These are phyloP conservation scores for Lomentospora prolificans DNA, from an alignment of 2,329 filamentous ascomycete species.

Conservation along the genomic window DNA sequence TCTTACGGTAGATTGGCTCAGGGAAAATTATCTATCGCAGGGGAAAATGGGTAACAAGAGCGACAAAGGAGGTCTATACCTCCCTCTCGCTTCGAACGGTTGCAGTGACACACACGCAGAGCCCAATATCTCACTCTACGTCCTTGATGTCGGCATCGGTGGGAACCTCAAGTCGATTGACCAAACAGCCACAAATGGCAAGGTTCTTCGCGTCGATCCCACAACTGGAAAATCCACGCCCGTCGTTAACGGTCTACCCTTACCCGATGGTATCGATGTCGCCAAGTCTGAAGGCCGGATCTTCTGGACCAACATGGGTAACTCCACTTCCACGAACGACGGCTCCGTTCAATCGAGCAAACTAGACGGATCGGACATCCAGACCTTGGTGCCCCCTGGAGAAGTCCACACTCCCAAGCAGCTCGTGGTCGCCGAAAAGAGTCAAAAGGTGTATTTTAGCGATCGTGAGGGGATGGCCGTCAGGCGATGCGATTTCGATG, in stretches of 20 bases:
- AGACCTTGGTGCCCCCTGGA: conserved; percentile 31
- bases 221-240: conserved; percentile 14
- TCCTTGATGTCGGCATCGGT: conserved; percentile 20
- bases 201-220: conserved; percentile 8
- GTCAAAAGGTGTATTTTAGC: conserved; percentile 28
- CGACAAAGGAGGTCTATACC: conserved; percentile 28
- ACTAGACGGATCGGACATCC: conserved; percentile 37
- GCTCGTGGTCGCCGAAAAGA: conserved; percentile 20
- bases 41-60: conserved; percentile 37
- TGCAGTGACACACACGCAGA: background rate
- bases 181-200: background rate
- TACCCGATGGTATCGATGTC: conserved; percentile 36
- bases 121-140: conserved; percentile 14
- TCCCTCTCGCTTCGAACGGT: conserved; percentile 14
- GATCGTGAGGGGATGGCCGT: conserved; percentile 35
- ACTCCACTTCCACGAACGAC: conserved; percentile 23
- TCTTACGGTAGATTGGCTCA: conserved; percentile 32
- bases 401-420: conserved; percentile 39
- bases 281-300: conserved; percentile 22
- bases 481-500: conserved; percentile 28
- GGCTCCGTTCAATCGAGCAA: conserved; percentile 33
- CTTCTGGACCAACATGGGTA: conserved; percentile 43
- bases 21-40: conserved; percentile 29
- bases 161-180: background rate
- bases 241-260: conserved; percentile 16